Evolutionary conservation across 805 yeast genomes (phyloP).

Genomic region (Candida parachauliodes): DNA sequence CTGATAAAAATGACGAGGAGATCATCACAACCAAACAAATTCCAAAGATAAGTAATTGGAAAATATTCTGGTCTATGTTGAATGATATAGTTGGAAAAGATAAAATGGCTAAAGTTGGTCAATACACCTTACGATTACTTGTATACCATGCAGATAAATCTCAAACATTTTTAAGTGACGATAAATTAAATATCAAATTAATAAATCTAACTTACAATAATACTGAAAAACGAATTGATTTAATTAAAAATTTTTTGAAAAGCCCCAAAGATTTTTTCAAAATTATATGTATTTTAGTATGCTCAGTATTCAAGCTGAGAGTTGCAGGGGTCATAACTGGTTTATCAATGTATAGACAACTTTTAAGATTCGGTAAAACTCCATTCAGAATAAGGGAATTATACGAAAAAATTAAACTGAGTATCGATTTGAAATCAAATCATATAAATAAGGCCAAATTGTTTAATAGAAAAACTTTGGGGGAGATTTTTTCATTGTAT

Average conservation of each 20-base stretch:
- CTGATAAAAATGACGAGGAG: constrained; percentile 4
- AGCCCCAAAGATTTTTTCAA: constrained; percentile 37
- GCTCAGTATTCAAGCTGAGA: constrained; percentile 38
- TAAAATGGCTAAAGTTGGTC: constrained; percentile 61
- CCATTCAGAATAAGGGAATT: constrained; percentile 53
- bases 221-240: constrained; percentile 27
- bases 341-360: constrained; percentile 58
- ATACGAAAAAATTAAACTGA: constrained; percentile 22
- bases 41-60: constrained; percentile 21
- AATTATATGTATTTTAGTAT: constrained; percentile 30
- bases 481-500: constrained; percentile 54
- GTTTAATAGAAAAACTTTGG: constrained; percentile 44
- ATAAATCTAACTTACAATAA: constrained; percentile 31
- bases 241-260: constrained; percentile 30
- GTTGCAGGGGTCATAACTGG: constrained; percentile 44
- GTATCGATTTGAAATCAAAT: constrained; percentile 12
- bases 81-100: constrained; percentile 66
- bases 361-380: constrained; percentile 65
- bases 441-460: constrained; percentile 12
- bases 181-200: constrained; percentile 25
- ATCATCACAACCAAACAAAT: not conserved
- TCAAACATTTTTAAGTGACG: constrained; percentile 31
- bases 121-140: constrained; percentile 54
- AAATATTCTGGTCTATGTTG: constrained; percentile 50
- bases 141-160: constrained; percentile 44